Conservation (phyloP, 495 filamentous ascomycete species). For the Talaromyces thailandensis region DNA sequence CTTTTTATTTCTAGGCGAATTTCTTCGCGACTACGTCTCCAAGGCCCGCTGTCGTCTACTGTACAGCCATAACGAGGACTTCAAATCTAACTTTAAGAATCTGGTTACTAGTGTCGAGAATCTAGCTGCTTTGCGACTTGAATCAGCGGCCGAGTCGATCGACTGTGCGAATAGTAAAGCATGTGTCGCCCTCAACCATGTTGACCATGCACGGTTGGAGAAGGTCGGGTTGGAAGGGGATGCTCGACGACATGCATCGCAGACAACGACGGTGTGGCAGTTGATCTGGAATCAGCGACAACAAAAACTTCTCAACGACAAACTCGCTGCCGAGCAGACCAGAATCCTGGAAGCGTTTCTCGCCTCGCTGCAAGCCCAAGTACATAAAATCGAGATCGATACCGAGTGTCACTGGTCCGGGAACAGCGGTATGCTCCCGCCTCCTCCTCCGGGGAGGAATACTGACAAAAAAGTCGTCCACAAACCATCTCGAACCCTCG, state of each 20-base stretch:
- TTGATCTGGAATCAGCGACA: slow-evolving; percentile 37
- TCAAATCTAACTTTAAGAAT: slow-evolving; percentile 31
- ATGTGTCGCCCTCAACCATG: slow-evolving; percentile 11
- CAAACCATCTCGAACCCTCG: background rate
- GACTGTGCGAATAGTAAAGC: slow-evolving; percentile 8
- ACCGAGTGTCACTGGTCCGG: background rate
- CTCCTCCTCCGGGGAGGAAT: background rate
- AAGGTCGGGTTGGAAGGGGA: slow-evolving; percentile 30
- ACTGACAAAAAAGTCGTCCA: background rate
- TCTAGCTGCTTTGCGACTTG: slow-evolving; percentile 21
- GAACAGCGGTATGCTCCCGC: background rate
- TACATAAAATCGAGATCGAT: background rate
- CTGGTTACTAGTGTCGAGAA: slow-evolving; percentile 29
- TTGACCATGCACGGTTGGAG: slow-evolving; percentile 28
- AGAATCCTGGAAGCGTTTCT: slow-evolving; percentile 6
- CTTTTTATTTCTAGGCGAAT: slow-evolving; percentile 38
- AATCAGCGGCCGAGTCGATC: slow-evolving; percentile 12
- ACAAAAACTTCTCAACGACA: slow-evolving; percentile 10
- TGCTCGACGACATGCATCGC: slow-evolving; percentile 26
- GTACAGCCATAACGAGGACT: slow-evolving; percentile 36
- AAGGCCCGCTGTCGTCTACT: slow-evolving; percentile 32
- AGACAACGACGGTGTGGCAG: slow-evolving; percentile 31
- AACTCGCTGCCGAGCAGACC: slow-evolving; percentile 17
- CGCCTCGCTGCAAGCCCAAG: background rate
- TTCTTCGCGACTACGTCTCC: slow-evolving; percentile 40